Base-by-base conservation (phyloP, 176 grass and related monocot genomes). In the Carex kokanica region DNA sequence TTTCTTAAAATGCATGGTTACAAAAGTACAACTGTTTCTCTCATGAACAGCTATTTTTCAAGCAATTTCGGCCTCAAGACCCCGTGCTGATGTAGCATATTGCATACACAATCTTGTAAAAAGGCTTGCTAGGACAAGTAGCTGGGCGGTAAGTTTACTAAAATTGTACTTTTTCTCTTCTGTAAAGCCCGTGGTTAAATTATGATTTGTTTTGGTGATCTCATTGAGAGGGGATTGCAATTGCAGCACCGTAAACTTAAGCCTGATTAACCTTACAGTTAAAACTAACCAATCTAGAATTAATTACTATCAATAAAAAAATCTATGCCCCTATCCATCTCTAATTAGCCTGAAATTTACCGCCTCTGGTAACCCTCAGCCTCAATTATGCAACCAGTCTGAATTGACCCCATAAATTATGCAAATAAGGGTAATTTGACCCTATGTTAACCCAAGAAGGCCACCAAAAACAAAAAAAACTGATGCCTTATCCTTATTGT, bases 91-190 rank as follows among this genome's bases (percentile, higher is more conserved):
- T 65, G 84, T 93, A 29, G 89, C 95, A 57, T 98, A 98, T 74
- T 98, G 95, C 92, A 98, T 98, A 89, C 92, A 91, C 54, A 85
- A 89, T 83, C 95, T 98, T 78, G 95, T 88, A 21, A 91, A 92
- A 64, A 89, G 95, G 74, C 92, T 98, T 82, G 91, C 92, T 62
- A 95, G 94, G 84, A 98, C 95, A 53, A 89, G 83, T 83, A 98
- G 94, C 63, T 98, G 95, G 95, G 95, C 89, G 63, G 95, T 98
- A 89, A 49, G 80, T 88, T 24, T 51, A 53, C 36, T 65, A 24
- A 49, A 23, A 29, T 34, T 27, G 17, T 23, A 49, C 16, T 52
- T 64, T 81, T 52, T 53, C 56, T 13, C 54, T 87, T 8, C 15
- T 61, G 77, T 74, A 54, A 75, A 29, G 45, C 47, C 47, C 8